phyloP scores from a whole-genome alignment of 768 basidiomycete species.

The Boletus insuetus region DNA sequence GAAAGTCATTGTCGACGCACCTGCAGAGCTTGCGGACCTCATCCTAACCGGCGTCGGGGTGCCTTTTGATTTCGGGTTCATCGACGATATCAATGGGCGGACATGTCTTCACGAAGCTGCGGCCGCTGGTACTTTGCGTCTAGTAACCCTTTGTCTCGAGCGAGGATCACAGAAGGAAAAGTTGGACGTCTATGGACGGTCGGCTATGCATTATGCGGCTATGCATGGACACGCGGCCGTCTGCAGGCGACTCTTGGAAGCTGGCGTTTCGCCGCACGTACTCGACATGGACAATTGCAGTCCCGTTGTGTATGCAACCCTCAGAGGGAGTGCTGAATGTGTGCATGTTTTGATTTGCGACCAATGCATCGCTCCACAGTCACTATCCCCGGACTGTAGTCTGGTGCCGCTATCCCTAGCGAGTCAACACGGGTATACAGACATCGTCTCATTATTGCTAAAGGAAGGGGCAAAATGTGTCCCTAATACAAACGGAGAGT shows the following conservation, averaged over 20 bases:
- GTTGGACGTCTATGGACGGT: conserved; percentile 87
- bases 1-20: conserved; percentile 86
- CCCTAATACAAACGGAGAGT: conserved; percentile 94
- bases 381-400: conserved; percentile 57
- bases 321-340: conserved; percentile 79
- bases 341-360: conserved; percentile 78
- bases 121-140: conserved; percentile 72
- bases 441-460: conserved; percentile 77
- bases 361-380: conserved; percentile 63
- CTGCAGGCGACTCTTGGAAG: conserved; percentile 73
- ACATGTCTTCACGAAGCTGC: conserved; percentile 93
- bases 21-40: conserved; percentile 66
- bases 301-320: conserved; percentile 90
- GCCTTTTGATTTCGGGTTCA: conserved; percentile 85
- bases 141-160: conserved; percentile 79
- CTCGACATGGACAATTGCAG: conserved; percentile 93
- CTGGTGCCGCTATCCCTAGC: conserved; percentile 88
- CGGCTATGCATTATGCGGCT: conserved; percentile 92
- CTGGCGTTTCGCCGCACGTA: conserved; percentile 59
- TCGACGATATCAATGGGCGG: conserved; percentile 96
- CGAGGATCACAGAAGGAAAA: conserved; percentile 69
- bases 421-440: conserved; percentile 83
- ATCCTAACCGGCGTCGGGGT: conserved; percentile 63
- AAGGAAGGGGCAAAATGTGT: conserved; percentile 72
- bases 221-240: conserved; percentile 85